Base-by-base conservation (phyloP, 2,329 filamentous ascomycete genomes). In the Neonectria neomacrospora region DNA sequence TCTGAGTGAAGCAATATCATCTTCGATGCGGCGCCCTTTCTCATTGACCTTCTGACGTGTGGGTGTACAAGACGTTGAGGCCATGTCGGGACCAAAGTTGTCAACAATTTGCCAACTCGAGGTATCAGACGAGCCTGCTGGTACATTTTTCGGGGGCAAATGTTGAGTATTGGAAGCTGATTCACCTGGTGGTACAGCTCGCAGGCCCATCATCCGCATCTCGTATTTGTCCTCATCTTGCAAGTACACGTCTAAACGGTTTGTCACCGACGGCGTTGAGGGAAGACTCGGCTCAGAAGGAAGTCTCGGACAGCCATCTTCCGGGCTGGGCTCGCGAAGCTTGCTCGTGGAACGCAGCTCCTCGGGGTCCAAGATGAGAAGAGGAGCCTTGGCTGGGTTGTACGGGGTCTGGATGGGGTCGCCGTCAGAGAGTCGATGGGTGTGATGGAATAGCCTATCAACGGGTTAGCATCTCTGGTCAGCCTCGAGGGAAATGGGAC, bases 181-280 rank as follows among this genome's bases (percentile, higher is more conserved):
- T 5, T 39, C 18, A 10, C 18, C 20, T 11, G 28, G 20, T 5
- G 9, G 7, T 0, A 23, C 16, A 7, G 23, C 51, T 5, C 44
- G 20, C 5, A 64, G 23, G 3, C 60, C 63, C 20, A 66, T 28
- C 58, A 66, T 52, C 3, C 62, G 57, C 11, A 39, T 59, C 18
- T 71, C 64, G 7, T 64, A 51, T 2, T 50, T 59, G 5, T 73
- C 67, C 1, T 70, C 56, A 5, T 45, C 23, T 7, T 23, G 53
- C 30, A 73, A 52, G 32, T 71, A 72, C 2, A 56, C 61, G 2
- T 69, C 67, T 23, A 73, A 56, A 2, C 67, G 69, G 1, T 51
- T 37, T n/a, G 48, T 48, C 3, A 54, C 44, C 0, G 59, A 63
- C 6, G 53, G 20, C 0, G 59, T 61, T 2, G 66, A 68, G 3